Conservation (phyloP, 768 basidiomycete species). For the Lanmaoa pseudosensibilis region DNA sequence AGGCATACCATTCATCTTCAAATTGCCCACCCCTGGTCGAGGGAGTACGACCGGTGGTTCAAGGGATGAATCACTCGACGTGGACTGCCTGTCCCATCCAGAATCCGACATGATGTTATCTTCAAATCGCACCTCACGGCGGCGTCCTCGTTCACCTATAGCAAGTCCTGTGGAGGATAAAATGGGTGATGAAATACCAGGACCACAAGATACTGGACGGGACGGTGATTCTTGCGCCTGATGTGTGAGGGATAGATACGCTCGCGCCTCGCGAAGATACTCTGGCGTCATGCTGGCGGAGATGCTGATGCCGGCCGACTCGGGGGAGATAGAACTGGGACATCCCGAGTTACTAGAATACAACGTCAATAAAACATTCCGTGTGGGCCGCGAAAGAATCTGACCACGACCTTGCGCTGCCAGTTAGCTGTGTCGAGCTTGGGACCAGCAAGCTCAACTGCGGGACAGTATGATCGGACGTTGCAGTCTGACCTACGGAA, state of each 20-base stretch:
- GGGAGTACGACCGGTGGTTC: conserved; percentile 23
- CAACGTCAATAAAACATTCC: conserved; percentile 1
- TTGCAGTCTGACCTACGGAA: conserved; percentile 4
- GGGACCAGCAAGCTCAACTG: conserved; percentile 32
- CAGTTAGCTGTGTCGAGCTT: conserved; percentile 8
- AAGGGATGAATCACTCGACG: conserved; percentile 31
- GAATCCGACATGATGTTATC: conserved; percentile 33
- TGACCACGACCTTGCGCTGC: conserved; percentile 16
- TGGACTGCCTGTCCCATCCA: conserved; percentile 31
- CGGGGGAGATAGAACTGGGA: conserved; percentile 35
- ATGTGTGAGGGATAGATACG: conserved; percentile 33
- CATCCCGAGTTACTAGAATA: conserved; percentile 23
- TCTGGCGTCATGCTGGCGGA: conserved; percentile 35
- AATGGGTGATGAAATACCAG: conserved; percentile 27
- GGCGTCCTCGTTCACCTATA: conserved; percentile 26
- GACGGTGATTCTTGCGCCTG: conserved; percentile 13
- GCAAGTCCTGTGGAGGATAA: conserved; percentile 34
- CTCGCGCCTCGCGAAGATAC: conserved; percentile 34
- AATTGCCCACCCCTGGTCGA: conserved; percentile 9
- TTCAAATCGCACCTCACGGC: conserved; percentile 36
- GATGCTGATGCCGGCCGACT: conserved; percentile 32
- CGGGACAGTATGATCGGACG: conserved; percentile 19
- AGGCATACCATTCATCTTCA: conserved; percentile 24
- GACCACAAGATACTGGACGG: conserved; percentile 18
- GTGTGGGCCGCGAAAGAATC: background rate